Evolutionary conservation across 2,329 filamentous ascomycete genomes (phyloP).

Genomic region (Falciphora oryzae): DNA sequence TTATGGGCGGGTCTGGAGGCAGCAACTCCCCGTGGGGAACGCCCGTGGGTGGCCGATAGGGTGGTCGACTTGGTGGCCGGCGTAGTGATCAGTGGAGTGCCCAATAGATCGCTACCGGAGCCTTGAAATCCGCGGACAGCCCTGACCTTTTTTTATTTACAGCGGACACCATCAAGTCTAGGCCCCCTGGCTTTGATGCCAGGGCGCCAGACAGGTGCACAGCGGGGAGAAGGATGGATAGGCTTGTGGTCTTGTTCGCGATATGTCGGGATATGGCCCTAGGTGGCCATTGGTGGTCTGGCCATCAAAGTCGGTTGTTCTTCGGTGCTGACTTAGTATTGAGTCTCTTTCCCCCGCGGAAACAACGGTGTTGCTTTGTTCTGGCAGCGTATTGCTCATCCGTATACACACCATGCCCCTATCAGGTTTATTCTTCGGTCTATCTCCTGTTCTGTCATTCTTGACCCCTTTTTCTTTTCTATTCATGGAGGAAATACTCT

Average conservation of each 20-base stretch:
- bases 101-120: not conserved
- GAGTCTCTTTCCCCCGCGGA: not conserved
- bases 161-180: not conserved
- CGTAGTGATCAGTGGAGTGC: not conserved
- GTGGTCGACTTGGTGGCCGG: not conserved
- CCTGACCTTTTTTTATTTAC: not conserved
- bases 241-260: not conserved
- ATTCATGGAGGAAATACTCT: not conserved
- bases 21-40: constrained; percentile 25
- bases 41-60: not conserved
- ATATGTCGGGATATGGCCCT: not conserved
- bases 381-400: not conserved
- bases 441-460: not conserved
- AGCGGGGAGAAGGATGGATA: not conserved
- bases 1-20: constrained; percentile 30
- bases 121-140: not conserved
- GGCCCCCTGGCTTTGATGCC: not conserved
- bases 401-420: not conserved
- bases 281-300: no score
- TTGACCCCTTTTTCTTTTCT: not conserved
- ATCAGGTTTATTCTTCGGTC: not conserved
- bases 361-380: not conserved
- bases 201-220: not conserved
- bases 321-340: not conserved
- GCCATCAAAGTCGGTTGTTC: not conserved